A percentile compares a stretch with the other conserved stretches of the same genome.
Evolutionary conservation across 139 green algal species (phyloP).

Genomic region (Pedinophyceae sp.): DNA sequence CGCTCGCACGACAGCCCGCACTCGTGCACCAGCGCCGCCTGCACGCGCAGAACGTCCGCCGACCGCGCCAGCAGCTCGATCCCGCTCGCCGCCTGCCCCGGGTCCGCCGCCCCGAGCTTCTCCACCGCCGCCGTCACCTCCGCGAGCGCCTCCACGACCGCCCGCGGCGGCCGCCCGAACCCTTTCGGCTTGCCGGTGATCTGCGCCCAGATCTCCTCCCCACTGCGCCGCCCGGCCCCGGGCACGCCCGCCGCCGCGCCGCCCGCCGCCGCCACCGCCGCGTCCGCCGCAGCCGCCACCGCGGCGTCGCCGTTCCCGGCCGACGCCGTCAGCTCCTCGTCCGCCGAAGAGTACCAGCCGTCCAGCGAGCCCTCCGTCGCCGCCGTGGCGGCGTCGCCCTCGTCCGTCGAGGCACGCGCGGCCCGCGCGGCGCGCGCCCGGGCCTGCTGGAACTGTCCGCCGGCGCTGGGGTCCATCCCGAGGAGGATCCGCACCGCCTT

Average conservation of each 20-base stretch:
- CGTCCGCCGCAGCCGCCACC: constrained; percentile 5
- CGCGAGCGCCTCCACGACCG: constrained; percentile 25
- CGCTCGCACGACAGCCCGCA: constrained; percentile 10
- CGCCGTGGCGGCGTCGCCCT: not conserved
- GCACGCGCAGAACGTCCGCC: constrained; percentile 14
- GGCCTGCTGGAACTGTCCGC: constrained; percentile 9
- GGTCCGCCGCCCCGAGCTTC: constrained; percentile 27
- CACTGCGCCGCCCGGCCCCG: not conserved
- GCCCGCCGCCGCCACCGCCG: not conserved
- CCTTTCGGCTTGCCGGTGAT: not conserved
- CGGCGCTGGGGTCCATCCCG: constrained; percentile 40
- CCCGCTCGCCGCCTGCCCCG: no score
- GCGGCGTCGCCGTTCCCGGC: constrained; percentile 1
- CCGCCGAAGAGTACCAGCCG: not conserved
- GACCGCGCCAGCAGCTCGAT: constrained; percentile 40
- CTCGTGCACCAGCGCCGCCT: constrained; percentile 10
- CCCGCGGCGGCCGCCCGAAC: not conserved
- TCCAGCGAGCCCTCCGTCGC: not conserved
- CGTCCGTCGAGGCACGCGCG: no score
- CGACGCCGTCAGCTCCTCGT: no score
- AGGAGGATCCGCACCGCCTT: constrained; percentile 42
- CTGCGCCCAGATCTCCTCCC: constrained; percentile 5
- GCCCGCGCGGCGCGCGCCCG: not conserved
- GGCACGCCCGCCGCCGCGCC: not conserved
- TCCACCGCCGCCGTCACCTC: constrained; percentile 37